Base-by-base conservation (phyloP, 1,139 yeast species). In the Candida sp. region DNA sequence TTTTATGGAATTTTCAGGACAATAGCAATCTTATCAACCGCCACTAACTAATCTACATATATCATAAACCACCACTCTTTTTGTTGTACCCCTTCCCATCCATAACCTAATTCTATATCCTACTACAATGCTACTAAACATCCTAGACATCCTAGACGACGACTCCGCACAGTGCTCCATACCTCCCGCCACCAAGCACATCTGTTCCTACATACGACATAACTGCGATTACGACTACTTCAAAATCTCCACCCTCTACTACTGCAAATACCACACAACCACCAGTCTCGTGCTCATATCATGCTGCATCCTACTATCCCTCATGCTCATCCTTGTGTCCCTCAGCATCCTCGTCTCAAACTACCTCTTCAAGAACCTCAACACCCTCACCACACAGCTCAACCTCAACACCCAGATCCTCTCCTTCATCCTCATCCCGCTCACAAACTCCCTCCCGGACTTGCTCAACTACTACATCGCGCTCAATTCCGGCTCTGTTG, bases 371-470 rank as follows among this genome's bases (percentile, higher is more conserved):
- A 62, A 63, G 33, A 69, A 71, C 43, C 58, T 75, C 9, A 67
- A 71, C 45, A 62, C 62, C 37, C 52, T 74, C n/a, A 63, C 77
- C 5, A 57, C 57, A 3, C 50, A 57, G 9, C 53, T 73, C 7
- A 58, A 63, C 1, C 59, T 73, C 11, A 70, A 66, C 50, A 66
- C 67, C 45, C 70, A 70, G 47, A 60, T 73, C 32, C 53, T 75
- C 38, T 68, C 75, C 50, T 73, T 71, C 50, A 63, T 75, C 3
- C 58, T 77, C 12, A 67, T 76, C 5, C 81, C 81, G 1, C 58
- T 74, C 30, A 64, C 75, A 22, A 77, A 77, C 55, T 70, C 78
- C 4, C 59, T 70, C 27, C 79, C 79, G 11, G 81, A 77, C 58
- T 60, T 77, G 30, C 57, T 75, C 42, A 73, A 69, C 54, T 75